Evolutionary conservation across 1,284 basidiomycete species (phyloP).

Genomic region (Trichosporon coremiiforme): DNA sequence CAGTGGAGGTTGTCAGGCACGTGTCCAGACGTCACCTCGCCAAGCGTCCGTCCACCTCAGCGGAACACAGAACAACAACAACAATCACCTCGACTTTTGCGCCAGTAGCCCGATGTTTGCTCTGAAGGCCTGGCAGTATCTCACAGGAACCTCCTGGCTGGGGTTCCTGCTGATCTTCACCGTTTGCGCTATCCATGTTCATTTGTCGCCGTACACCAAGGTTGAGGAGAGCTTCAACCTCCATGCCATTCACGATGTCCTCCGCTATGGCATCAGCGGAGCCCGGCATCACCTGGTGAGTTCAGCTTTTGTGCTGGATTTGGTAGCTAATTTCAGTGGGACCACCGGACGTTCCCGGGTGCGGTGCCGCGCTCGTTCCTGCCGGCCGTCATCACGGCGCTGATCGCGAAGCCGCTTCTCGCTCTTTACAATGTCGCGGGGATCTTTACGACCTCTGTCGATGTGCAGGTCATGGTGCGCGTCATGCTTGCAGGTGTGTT

Average conservation of each 20-base stretch:
- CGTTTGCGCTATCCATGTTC: constrained; percentile 67
- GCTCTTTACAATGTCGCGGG: constrained; percentile 10
- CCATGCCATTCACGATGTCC: constrained; percentile 85
- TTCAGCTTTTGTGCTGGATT: not conserved
- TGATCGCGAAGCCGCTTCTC: constrained; percentile 8
- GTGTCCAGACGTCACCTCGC: not conserved
- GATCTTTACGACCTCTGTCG: constrained; percentile 46
- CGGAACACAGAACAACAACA: not conserved
- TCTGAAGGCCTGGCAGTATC: not conserved
- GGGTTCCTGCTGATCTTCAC: constrained; percentile 65
- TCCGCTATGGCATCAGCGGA: constrained; percentile 65
- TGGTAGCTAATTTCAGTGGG: constrained; percentile 64
- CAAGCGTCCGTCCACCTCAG: not conserved
- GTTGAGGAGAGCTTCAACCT: constrained; percentile 97
- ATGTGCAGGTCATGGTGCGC: constrained; percentile 70
- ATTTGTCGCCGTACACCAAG: constrained; percentile 85
- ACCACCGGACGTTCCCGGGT: constrained; percentile 86
- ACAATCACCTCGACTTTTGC: not conserved
- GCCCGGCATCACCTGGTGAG: constrained; percentile 27
- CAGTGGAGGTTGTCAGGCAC: constrained; percentile 1
- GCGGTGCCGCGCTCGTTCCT: constrained; percentile 85
- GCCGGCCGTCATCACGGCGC: constrained; percentile 54
- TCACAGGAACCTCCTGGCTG: constrained; percentile 19
- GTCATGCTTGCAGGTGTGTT: constrained; percentile 72
- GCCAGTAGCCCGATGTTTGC: not conserved